Percentiles rank a stretch among this genome's conserved stretches.
phyloP scores from a whole-genome alignment of 2,329 filamentous ascomycete species.

The Falciphora oryzae region DNA sequence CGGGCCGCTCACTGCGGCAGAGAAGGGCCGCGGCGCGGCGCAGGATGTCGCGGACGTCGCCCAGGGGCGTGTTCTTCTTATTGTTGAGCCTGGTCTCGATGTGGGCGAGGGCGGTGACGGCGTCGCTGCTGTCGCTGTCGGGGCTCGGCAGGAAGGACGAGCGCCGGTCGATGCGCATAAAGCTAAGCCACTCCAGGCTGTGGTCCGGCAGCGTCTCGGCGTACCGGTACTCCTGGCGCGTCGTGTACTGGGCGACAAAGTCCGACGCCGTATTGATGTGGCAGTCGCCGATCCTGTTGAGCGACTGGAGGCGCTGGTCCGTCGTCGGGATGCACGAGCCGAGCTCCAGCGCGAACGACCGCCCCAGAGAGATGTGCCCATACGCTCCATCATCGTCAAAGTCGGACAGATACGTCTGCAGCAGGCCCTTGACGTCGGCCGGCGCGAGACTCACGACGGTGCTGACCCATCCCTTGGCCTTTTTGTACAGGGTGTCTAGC shows the following conservation, averaged over 20 bases:
- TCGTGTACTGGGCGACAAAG: constrained; percentile 95
- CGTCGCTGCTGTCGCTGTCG: constrained; percentile 51
- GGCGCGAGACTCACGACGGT: constrained; percentile 78
- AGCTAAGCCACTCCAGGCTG: constrained; percentile 58
- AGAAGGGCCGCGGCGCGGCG: constrained; percentile 80
- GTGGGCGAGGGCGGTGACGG: constrained; percentile 61
- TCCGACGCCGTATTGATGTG: constrained; percentile 90
- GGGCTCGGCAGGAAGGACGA: constrained; percentile 46
- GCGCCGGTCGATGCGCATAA: constrained; percentile 49
- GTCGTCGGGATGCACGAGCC: constrained; percentile 79
- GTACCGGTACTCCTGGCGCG: constrained; percentile 90
- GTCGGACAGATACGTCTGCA: constrained; percentile 94
- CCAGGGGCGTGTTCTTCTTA: constrained; percentile 63
- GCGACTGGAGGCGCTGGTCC: constrained; percentile 77
- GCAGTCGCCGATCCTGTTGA: constrained; percentile 67
- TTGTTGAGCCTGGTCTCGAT: constrained; percentile 66
- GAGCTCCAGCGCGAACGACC: constrained; percentile 92
- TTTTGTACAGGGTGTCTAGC: constrained; percentile 68
- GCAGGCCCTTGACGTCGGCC: constrained; percentile 85
- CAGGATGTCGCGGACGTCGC: constrained; percentile 74
- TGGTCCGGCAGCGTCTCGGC: constrained; percentile 68
- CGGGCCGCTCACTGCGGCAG: constrained; percentile 69
- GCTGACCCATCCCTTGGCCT: constrained; percentile 75
- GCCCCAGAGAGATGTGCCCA: constrained; percentile 84
- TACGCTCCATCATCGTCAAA: constrained; percentile 88